Conservation (phyloP, 202 grass and related monocot species). For the Schoenoplectus triqueter region DNA sequence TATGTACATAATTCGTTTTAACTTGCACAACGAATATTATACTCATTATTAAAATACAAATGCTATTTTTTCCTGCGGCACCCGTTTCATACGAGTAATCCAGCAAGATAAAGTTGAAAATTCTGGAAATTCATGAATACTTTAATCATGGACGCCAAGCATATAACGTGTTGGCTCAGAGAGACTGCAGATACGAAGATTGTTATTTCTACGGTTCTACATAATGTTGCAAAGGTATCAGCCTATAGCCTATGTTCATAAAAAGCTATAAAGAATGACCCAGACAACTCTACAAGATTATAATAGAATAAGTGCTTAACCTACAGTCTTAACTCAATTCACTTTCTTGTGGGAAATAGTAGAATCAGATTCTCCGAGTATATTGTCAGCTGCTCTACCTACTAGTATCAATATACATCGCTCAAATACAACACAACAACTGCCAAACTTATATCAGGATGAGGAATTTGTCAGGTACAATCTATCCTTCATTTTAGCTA, state of each 20-base stretch:
- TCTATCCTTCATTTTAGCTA: background rate
- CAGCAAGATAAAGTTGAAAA: too few relatives aligned
- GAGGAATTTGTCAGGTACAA: background rate
- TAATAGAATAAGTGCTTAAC: background rate
- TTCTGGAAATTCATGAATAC: too few relatives aligned
- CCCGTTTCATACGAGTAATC: too few relatives aligned
- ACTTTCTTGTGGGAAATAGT: background rate
- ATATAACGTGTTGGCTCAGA: too few relatives aligned
- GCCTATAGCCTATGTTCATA: background rate
- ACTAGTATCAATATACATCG: background rate
- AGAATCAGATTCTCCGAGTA: background rate
- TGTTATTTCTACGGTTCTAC: too few relatives aligned
- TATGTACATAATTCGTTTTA: too few relatives aligned
- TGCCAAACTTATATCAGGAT: background rate
- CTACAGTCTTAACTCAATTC: background rate
- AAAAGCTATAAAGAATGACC: background rate
- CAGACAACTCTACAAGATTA: background rate
- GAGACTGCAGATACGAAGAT: too few relatives aligned
- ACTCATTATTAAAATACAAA: too few relatives aligned
- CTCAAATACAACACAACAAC: background rate
- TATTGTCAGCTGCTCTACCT: background rate
- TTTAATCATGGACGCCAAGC: too few relatives aligned
- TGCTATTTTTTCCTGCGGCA: too few relatives aligned
- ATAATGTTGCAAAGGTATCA: slow-evolving; percentile 5
- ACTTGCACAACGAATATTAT: too few relatives aligned